Percentiles rank a stretch among this genome's conserved stretches.
These are phyloP conservation scores for Trematosphaeria pertusa DNA, from an alignment of 2,329 filamentous ascomycete genomes.

Conservation along the genomic window DNA sequence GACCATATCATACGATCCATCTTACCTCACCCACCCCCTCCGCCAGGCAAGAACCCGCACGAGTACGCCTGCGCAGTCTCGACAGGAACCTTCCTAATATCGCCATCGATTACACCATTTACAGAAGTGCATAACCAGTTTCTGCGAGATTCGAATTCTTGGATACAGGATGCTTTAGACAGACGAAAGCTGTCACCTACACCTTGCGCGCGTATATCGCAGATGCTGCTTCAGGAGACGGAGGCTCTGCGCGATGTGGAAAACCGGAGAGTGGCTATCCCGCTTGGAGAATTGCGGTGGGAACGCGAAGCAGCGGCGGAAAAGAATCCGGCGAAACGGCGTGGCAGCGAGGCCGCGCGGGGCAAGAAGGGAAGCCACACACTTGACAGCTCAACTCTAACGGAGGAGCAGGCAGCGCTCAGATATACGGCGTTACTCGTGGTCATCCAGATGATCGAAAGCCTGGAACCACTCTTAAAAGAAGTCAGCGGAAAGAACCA, in stretches of 20 bases:
- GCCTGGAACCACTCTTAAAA: slow-evolving; percentile 80
- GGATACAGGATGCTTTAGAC: slow-evolving; percentile 80
- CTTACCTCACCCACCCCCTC: slow-evolving; percentile 74
- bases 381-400: slow-evolving; percentile 61
- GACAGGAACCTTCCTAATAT: slow-evolving; percentile 83
- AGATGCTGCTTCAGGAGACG: slow-evolving; percentile 81
- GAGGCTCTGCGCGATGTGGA: slow-evolving; percentile 73
- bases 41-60: slow-evolving; percentile 63
- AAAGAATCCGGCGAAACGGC: slow-evolving; percentile 52
- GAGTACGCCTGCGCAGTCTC: slow-evolving; percentile 69
- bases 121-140: slow-evolving; percentile 81
- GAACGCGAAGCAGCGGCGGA: slow-evolving; percentile 71
- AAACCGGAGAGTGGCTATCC: slow-evolving; percentile 82
- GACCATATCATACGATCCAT: slow-evolving; percentile 86
- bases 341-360: slow-evolving; percentile 59
- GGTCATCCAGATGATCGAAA: slow-evolving; percentile 83
- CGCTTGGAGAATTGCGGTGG: slow-evolving; percentile 84
- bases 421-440: slow-evolving; percentile 81
- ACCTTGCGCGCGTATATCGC: slow-evolving; percentile 78
- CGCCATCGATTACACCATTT: slow-evolving; percentile 82
- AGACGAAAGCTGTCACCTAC: slow-evolving; percentile 72
- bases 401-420: slow-evolving; percentile 73
- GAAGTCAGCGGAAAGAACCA: slow-evolving; percentile 85
- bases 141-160: slow-evolving; percentile 81
- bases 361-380: slow-evolving; percentile 41